Base-by-base conservation (phyloP, 139 green algal genomes). In the Ostreobium quekettii region DNA sequence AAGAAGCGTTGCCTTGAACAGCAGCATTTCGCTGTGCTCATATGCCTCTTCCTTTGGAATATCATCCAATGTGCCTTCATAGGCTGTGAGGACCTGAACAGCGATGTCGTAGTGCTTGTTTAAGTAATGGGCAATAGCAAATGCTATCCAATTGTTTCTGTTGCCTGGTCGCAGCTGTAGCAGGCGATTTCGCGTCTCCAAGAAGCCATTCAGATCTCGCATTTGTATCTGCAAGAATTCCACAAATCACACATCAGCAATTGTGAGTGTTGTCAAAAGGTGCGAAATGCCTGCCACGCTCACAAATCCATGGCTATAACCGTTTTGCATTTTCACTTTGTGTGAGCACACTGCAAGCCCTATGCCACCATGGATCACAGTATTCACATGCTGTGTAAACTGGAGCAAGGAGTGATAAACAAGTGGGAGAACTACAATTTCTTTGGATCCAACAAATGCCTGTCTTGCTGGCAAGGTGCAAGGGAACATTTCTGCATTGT, bases 11-110 rank as follows among this genome's bases (percentile, higher is more conserved):
- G 82, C 79, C 76, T 92, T 95, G 83, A 97, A 98, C 70, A 97
- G 73, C 35, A 96, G 73, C 77, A 98, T 80, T 82, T 99, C 94
- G 72, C 88, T 95, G 78, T 92, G 83, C 82, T 99, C 93, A 72
- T 97, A 99, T 11, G 77, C 80, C 76, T 97, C 93, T 6, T 33
- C 59, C 0, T 78, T 49, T 1, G 62, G 65, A n/a, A 70, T 64
- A 67, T 84, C 78, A 22, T 84, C 80, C 66, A 87, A 37, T 30
- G 81, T 87, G 42, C 63, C 33, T 69, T 88, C 73, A 36, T 78
- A 84, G 32, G 70, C 66, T 11, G 47, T 39, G 35, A 86, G 63
- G 48, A 82, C 76, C 68, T 89, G 70, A 36, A 87, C 83, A 2
- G 86, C 86, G 53, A 95, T 61, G 29, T 90, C 86, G 71, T 90